These are phyloP conservation scores for Lepiota brunneoincarnata DNA, from an alignment of 768 basidiomycete species.

Conservation along the genomic window DNA sequence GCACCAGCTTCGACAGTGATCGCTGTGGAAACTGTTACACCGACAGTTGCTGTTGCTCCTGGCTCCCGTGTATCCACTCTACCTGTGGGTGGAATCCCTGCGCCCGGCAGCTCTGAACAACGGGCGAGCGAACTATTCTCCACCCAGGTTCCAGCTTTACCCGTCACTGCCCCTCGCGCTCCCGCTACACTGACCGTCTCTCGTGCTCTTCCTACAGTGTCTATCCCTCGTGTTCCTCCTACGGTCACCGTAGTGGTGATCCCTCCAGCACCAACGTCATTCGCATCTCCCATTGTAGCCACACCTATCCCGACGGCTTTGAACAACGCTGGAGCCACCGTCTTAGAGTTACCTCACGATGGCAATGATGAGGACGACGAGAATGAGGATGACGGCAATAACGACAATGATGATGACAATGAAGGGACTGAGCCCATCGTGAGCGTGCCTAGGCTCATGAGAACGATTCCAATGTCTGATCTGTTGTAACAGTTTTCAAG, in stretches of 20 bases:
- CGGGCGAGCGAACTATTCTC: not conserved
- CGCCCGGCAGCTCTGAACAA: too few species aligned
- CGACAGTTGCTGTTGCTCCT: too few species aligned
- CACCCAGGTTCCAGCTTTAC: not conserved
- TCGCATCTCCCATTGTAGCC: not conserved
- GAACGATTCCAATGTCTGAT: not conserved
- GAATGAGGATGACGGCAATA: slow-evolving; percentile 14
- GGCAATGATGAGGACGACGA: slow-evolving; percentile 15
- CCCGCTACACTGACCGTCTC: not conserved
- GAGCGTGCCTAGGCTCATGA: not conserved
- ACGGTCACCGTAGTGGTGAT: not conserved
- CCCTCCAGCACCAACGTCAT: not conserved
- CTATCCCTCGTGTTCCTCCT: not conserved
- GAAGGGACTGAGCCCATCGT: slow-evolving; percentile 4
- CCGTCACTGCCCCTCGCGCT: not conserved
- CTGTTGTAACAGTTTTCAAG: not conserved
- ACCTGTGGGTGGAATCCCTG: too few species aligned
- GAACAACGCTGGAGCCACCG: slow-evolving; percentile 19
- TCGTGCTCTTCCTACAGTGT: slow-evolving; percentile 12
- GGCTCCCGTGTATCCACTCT: too few species aligned
- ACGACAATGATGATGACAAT: slow-evolving; percentile 11
- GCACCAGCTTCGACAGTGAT: slow-evolving; percentile 5
- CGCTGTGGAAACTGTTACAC: too few species aligned
- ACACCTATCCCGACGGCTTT: too few species aligned
- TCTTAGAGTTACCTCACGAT: slow-evolving; percentile 17